Evolutionary conservation across 805 yeast genomes (phyloP).

Genomic region (Lipomyces chichibuensis): DNA sequence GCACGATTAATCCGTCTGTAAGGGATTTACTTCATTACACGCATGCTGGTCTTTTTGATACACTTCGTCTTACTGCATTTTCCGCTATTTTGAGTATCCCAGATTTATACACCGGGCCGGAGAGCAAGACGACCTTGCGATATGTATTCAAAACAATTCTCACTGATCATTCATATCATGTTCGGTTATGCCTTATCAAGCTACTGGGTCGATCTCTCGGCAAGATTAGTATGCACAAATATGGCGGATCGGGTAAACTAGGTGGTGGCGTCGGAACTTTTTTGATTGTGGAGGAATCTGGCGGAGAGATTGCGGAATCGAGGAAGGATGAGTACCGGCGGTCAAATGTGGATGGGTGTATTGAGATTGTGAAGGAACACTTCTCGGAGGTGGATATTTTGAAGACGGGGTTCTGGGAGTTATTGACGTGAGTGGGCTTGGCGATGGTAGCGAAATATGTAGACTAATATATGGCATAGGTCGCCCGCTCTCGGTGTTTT

Average conservation of each 20-base stretch:
- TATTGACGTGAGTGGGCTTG: constrained; percentile 44
- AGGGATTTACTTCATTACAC: constrained; percentile 62
- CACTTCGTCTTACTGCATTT: constrained; percentile 68
- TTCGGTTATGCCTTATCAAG: constrained; percentile 47
- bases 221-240: constrained; percentile 26
- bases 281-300: constrained; percentile 62
- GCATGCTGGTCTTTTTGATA: constrained; percentile 50
- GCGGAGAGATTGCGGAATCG: constrained; percentile 49
- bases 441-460: not conserved
- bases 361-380: constrained; percentile 64
- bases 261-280: constrained; percentile 47
- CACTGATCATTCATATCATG: constrained; percentile 57
- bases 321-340: constrained; percentile 71
- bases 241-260: constrained; percentile 4
- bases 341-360: constrained; percentile 64
- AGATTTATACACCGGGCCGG: constrained; percentile 65
- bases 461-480: not conserved
- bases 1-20: constrained; percentile 55
- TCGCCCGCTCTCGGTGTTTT: constrained; percentile 64
- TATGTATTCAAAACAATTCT: constrained; percentile 63
- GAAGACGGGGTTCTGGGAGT: constrained; percentile 64
- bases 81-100: constrained; percentile 61
- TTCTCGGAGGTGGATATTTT: constrained; percentile 58
- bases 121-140: constrained; percentile 57
- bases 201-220: constrained; percentile 32